Base-by-base conservation (phyloP, 768 basidiomycete genomes). In the Heimioporus sp. region DNA sequence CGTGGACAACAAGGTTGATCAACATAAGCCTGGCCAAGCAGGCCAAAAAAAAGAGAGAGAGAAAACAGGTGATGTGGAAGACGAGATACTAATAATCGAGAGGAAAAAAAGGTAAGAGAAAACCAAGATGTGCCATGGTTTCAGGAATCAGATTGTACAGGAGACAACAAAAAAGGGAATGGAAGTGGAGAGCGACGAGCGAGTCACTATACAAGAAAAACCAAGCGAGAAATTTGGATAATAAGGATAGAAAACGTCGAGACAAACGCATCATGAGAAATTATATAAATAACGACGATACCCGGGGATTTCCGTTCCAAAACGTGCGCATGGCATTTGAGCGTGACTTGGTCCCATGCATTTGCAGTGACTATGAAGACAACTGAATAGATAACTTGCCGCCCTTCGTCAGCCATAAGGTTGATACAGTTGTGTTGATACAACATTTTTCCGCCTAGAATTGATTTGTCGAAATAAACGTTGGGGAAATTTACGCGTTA, bases 381-480 rank as follows among this genome's bases (percentile, higher is more conserved):
- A 68, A 60, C 57, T 48, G 55, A 55, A 68, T 70, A 70, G 58
- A 61, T 69, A 55, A 64, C 58, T 28, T 51, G 55, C 54, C 51
- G 49, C 47, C 44, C 52, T 57, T 42, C 56, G 44, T 58, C 60
- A 62, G 58, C 58, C 51, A 57, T 54, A 48, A 60, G 66, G 57
- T 70, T 63, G 67, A 69, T 69, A 69, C 67, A 69, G 59, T 55
- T 61, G 56, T 67, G 56, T 63, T 70, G 69, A 61, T 69, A 68
- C 67, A 70, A 60, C 67, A 48, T 65, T 67, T 48, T 59, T 58
- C 65, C 55, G 48, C 61, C 48, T 41, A 46, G 51, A 62, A 58
- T 64, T 61, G 48, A 64, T 52, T 28, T 52, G 49, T 44, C 41
- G 47, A 28, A 60, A 64, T 52, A 49, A 58, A 46, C 30, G 43